These are phyloP conservation scores for Euphrasia confusa DNA, from an alignment of 257 asterid genomes.

Conservation along the genomic window DNA sequence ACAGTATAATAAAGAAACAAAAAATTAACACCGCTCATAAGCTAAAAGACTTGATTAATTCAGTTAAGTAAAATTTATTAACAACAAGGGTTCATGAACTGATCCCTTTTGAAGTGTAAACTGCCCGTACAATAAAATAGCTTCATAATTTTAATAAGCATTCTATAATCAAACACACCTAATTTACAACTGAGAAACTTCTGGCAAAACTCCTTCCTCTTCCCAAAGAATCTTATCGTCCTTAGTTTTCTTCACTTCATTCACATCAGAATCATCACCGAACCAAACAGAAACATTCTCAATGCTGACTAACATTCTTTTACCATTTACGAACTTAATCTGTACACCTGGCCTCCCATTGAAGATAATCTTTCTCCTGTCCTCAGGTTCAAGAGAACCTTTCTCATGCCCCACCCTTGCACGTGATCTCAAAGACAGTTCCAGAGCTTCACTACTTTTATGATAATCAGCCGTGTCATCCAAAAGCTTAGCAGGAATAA, in stretches of 20 bases:
- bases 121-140: slow-evolving; percentile 34
- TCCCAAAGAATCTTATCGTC: slow-evolving; percentile 37
- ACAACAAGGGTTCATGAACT: slow-evolving; percentile 37
- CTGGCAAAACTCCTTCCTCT: slow-evolving; percentile 32
- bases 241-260: slow-evolving; percentile 36
- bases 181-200: slow-evolving; percentile 50
- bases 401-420: slow-evolving; percentile 28
- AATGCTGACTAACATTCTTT: slow-evolving; percentile 37
- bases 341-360: slow-evolving; percentile 49
- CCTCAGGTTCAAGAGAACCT: slow-evolving; percentile 32
- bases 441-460: slow-evolving; percentile 29
- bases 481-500: slow-evolving; percentile 43
- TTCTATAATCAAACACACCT: slow-evolving; percentile 38
- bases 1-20: slow-evolving; percentile 4
- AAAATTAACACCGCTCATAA: slow-evolving; percentile 14
- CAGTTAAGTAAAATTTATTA: slow-evolving; percentile 27
- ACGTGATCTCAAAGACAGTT: slow-evolving; percentile 35
- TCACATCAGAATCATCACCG: slow-evolving; percentile 32
- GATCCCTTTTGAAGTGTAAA: slow-evolving; percentile 33
- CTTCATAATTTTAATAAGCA: slow-evolving; percentile 39
- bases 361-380: slow-evolving; percentile 35
- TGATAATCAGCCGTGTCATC: slow-evolving; percentile 33
- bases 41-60: background rate
- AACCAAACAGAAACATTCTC: slow-evolving; percentile 39
- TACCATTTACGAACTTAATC: slow-evolving; percentile 41